Evolutionary conservation across 495 filamentous ascomycete genomes (phyloP), one percentile per base, ranked within the genome.

Genomic region (Hypomontagnella monticulosa): DNA sequence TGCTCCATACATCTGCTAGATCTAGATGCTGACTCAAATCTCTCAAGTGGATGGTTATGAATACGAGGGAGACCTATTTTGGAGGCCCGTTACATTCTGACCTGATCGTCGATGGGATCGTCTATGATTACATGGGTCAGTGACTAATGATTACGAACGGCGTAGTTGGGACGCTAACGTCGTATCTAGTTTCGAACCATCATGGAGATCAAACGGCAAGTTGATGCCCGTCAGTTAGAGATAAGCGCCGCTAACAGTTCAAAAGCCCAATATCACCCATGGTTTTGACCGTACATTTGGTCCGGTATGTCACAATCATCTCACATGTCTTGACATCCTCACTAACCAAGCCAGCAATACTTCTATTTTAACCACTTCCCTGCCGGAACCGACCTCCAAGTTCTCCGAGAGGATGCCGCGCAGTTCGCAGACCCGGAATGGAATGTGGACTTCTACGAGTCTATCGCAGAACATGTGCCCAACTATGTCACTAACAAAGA

Each of bases 241-340:
- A 5, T 38, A n/a, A 36, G 12, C 32, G 9, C 8, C n/a, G 33
- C 52, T 71, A 34, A 71, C 51, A 47, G 9, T 36, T 47, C n/a
- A 30, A 58, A 32, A 71, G 19, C 83, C 85, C 12, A 85, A 86
- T 49, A 87, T 87, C 70, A 86, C 84, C 4, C 63, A 85, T 63
- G 85, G 84, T 30, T 86, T 85, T 67, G 82, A 85, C 65, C 78
- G 84, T 23, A 86, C 83, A 3, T 86, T 87, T 56, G 84, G 84
- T 5, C 84, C 83, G 16, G 69, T 71, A 15, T 59, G 69, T 65
- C 9, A 27, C 54, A 44, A 9, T 11, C 9, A 55, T 46, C 8
- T 8, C 14, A 15, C 8, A 4, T 14, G 11, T 43, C 0, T 36
- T 7, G 8, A n/a, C 12, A 19, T 36, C 36, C 49, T 7, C 15